Evolutionary conservation across 2,329 filamentous ascomycete genomes (phyloP).

Genomic region (Trichoderma koningii): DNA sequence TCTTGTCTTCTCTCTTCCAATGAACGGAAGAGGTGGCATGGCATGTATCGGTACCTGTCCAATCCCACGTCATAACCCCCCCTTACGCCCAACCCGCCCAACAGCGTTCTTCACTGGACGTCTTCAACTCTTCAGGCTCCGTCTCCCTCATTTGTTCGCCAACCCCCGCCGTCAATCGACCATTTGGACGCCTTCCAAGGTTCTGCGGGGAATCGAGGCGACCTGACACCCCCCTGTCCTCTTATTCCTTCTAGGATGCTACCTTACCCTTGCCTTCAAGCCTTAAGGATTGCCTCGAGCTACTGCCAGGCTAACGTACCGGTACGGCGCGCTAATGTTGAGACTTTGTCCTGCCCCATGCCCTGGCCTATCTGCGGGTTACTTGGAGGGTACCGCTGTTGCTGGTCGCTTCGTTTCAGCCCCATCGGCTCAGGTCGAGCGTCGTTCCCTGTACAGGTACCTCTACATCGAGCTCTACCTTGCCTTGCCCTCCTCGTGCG

Average conservation of each 20-base stretch:
- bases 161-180: neutral
- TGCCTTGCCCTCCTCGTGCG: neutral
- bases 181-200: neutral
- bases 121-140: neutral
- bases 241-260: neutral
- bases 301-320: conserved; percentile 17
- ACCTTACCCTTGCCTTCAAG: neutral
- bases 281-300: conserved; percentile 18
- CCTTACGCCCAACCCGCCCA: neutral
- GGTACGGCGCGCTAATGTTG: conserved; percentile 9
- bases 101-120: neutral
- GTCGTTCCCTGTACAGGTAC: no score
- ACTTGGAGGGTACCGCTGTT: no score
- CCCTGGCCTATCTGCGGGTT: no score
- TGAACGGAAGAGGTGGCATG: no score
- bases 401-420: no score
- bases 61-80: conserved; percentile 19
- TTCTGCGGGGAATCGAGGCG: conserved; percentile 15
- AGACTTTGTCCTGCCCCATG: no score
- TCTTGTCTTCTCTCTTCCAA: neutral
- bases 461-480: no score
- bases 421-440: no score
- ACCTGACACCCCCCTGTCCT: neutral
- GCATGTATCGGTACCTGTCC: no score
- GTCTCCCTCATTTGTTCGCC: neutral